Base-by-base conservation (phyloP, 805 yeast genomes). In the Pichia membranifaciens region DNA sequence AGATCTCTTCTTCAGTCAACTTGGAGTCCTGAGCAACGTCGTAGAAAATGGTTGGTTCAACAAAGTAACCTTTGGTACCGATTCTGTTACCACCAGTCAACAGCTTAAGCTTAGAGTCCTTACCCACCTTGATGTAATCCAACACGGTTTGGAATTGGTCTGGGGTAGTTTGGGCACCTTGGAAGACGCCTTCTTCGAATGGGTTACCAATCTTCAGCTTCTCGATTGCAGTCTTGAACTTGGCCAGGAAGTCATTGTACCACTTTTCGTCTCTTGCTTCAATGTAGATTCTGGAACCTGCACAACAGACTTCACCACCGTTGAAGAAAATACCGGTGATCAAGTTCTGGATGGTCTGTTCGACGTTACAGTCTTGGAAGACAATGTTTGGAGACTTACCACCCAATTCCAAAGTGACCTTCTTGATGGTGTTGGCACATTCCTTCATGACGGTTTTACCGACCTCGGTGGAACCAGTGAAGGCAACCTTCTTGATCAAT, bases 251-350 rank as follows among this genome's bases (percentile, higher is more conserved):
- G 54, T 74, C 71, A 55, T 84, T 88, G 65, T 84, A 83, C 54
- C 54, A 51, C 44, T 50, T 37, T 40, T 47, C 51, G 51, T 82
- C 72, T 32, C 76, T 82, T 54, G 80, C 87, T 68, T 84, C 90
- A 52, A 84, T 76, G 62, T 78, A 83, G 49, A 84, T 72, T 76
- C 93, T 81, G 33, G 90, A 83, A 64, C 90, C 90, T 41, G 90
- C 87, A 58, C 85, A 80, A 65, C 91, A 84, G 49, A 84, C 86
- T 70, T 84, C 89, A 68, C 90, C 91, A 53, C 88, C 82, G 69
- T 84, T 84, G 71, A 74, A 78, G 73, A 82, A 82, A 59, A 84
- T 84, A 72, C 88, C 88, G 43, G 74, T 67, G 44, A 79, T 72
- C 58, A 83, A 73, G 61, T 75, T 73, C 47, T 71, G 65, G 41